Evolutionary conservation across 2,329 filamentous ascomycete species (phyloP), one percentile per base, ranked within the genome.

Genomic region (Ophiosphaerella herpotricha): DNA sequence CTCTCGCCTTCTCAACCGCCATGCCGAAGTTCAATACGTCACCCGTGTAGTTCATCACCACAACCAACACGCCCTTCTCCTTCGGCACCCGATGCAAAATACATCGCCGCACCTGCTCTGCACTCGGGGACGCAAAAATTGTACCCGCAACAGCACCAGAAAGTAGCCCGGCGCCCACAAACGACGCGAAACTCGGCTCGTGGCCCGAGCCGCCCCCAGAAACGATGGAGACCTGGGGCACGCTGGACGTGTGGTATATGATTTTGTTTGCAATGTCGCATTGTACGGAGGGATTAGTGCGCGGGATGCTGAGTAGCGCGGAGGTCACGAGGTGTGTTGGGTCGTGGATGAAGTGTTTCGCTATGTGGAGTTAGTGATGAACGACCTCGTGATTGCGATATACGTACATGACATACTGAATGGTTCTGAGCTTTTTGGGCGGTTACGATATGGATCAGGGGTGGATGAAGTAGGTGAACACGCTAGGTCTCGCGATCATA

Each of bases 21-120:
- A 97, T 88, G 47, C 91, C 92, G 69, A 97, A 97, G 76, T 96
- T 95, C 60, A 97, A 81, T 46, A 96, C 72, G 54, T 80, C 78
- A 2, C 78, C 78, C 29, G 91, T 96, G 74, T 96, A 96, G 73
- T 97, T 97, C 90, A 96, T 96, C 26, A 96, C 89, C 5, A 92
- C 87, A n/a, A 96, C 88, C 35, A 97, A 73, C 1, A 96, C 88
- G 21, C 92, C 93, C 54, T 84, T 82, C 38, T 82, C 80, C 3
- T 82, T 81, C 53, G 89, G 85, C 3, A 96, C 88, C 16, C 89
- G 81, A 36, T 85, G 82, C 66, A 87, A 83, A 45, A 95, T 87
- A 51, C 86, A 90, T 58, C 83, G 80, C 47, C 90, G 84, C 46
- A 97, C 86, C 76, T 97, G 92, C 74, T 94, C 87, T 0, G 90